Evolutionary conservation across 805 yeast species (phyloP), one percentile per base, ranked within the genome.

Genomic region (Kazachstania martiniae): DNA sequence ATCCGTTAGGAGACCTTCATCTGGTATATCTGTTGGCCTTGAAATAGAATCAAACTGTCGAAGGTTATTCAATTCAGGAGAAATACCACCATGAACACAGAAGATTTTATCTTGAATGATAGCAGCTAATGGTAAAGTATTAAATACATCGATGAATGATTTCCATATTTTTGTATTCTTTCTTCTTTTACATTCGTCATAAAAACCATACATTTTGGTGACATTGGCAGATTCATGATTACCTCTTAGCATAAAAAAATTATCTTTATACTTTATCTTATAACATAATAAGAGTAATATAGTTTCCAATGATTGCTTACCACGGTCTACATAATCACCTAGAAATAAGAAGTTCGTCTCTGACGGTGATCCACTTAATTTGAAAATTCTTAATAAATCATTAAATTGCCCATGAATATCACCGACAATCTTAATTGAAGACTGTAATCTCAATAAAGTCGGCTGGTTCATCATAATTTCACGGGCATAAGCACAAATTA

Each of bases 221-320:
- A 91, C 93, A 52, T 84, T 84, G 14, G 98, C 97, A 55, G 95
- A 84, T 62, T 91, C 98, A 61, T 91, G 98, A 61, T 91, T 91
- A 18, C 98, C 98, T 43, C 98, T 65, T 33, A 91, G 65, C 48
- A 91, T 64, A 58, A 91, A 91, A 57, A 91, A 87, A 62, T 91
- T 89, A 48, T 91, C 95, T 1, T 95, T 95, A 51, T 85, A 89
- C 58, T 89, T 89, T 59, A 91, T 84, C 60, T 91, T 91, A 63
- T 84, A 91, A 60, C 96, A 87, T 35, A 91, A 65, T 40, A 91
- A 65, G 31, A 91, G 64, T 39, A 91, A 62, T 22, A 91, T 86
- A 0, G 98, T 91, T 56, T 91, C 98, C 40, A 91, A 62, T 4
- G 93, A 79, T 61, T 91, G 98, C 59, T 91, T 91, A 35, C 98